A percentile compares a stretch with the other conserved stretches of the same genome.
Evolutionary conservation across 805 yeast genomes (phyloP).

Genomic region (Barnettozyma sp.): DNA sequence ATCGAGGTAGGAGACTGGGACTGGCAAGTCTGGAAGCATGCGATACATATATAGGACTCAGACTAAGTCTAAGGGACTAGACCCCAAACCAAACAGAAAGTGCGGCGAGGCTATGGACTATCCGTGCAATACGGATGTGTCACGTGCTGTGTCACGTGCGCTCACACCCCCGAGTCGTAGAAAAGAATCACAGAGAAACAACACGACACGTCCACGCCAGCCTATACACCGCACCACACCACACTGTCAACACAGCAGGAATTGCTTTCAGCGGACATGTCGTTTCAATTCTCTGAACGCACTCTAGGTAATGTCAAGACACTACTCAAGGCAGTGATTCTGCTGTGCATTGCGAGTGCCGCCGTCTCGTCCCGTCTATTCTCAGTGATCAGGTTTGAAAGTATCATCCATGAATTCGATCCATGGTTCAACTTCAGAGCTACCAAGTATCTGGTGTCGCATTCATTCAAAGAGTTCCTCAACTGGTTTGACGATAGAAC

Average conservation of each 20-base stretch:
- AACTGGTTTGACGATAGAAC: slow-evolving; percentile 99
- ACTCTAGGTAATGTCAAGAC: slow-evolving; percentile 20
- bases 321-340: slow-evolving; percentile 53
- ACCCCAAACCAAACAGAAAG: no score
- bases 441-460: slow-evolving; percentile 79
- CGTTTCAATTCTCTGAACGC: slow-evolving; percentile 10
- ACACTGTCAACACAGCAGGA: background rate
- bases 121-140: no score
- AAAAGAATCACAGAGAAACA: no score
- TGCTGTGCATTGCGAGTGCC: slow-evolving; percentile 79
- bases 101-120: no score
- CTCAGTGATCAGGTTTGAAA: slow-evolving; percentile 93
- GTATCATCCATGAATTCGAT: slow-evolving; percentile 95
- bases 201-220: no score
- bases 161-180: no score
- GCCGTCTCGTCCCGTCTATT: slow-evolving; percentile 88
- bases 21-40: no score
- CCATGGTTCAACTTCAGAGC: slow-evolving; percentile 97
- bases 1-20: no score
- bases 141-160: background rate
- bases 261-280: background rate
- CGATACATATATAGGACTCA: no score
- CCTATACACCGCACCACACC: no score
- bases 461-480: slow-evolving; percentile 83
- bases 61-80: no score